A percentile compares a stretch with the other conserved stretches of the same genome.
phyloP scores from a whole-genome alignment of 2,329 filamentous ascomycete species.

The Cryphonectria radicalis region DNA sequence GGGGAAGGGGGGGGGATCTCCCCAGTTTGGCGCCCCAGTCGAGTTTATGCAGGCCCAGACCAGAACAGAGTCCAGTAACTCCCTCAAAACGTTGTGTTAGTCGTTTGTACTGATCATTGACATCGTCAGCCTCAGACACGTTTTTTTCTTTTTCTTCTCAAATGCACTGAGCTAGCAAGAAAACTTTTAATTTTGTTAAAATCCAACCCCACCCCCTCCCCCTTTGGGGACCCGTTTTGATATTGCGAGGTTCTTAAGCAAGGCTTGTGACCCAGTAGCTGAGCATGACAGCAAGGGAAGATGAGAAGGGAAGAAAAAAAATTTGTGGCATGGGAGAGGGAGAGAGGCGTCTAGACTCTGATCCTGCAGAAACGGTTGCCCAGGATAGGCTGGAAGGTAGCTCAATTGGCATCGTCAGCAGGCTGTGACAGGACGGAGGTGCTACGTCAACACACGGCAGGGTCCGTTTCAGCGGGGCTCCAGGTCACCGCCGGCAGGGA shows the following conservation, averaged over 20 bases:
- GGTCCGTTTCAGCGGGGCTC: not conserved
- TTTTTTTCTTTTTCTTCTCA: not conserved
- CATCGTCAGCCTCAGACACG: constrained; percentile 12
- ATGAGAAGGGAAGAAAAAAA: not conserved
- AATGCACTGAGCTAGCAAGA: not conserved
- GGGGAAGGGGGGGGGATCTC: not conserved
- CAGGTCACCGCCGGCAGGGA: not conserved
- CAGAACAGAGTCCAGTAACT: not conserved
- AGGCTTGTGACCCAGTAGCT: not conserved
- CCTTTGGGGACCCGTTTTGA: not conserved
- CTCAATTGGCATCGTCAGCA: not conserved
- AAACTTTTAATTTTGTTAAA: not conserved
- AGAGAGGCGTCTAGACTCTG: constrained; percentile 12
- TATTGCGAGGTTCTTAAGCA: not conserved
- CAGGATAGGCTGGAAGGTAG: not conserved
- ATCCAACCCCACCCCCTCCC: not conserved
- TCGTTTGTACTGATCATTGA: not conserved
- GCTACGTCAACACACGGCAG: not conserved
- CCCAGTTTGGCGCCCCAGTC: not conserved
- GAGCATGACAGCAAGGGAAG: constrained; percentile 1
- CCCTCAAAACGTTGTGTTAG: too few relatives aligned
- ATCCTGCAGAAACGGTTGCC: constrained; percentile 7
- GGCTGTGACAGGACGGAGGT: not conserved
- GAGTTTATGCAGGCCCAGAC: not conserved
- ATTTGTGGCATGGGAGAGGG: not conserved